These are phyloP conservation scores for Cryphonectria parasitica DNA, from an alignment of 2,329 filamentous ascomycete species.

Conservation along the genomic window DNA sequence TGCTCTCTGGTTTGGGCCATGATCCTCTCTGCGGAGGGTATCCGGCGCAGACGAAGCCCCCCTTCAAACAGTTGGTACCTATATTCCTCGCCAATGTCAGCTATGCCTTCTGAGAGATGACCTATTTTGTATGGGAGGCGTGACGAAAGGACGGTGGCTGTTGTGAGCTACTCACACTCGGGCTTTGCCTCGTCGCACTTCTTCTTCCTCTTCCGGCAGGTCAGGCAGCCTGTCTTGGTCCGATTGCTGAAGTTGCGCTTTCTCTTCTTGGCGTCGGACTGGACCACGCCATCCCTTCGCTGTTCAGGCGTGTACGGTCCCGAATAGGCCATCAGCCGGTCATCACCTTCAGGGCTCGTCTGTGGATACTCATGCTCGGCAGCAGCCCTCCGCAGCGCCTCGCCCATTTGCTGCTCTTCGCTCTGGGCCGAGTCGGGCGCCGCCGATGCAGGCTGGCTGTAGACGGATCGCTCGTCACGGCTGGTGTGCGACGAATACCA, in stretches of 20 bases:
- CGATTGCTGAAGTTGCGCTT: constrained; percentile 90
- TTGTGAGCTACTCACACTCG: constrained; percentile 67
- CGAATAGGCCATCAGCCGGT: constrained; percentile 46
- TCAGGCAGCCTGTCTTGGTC: constrained; percentile 94
- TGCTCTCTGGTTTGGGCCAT: constrained; percentile 77
- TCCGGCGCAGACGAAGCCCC: constrained; percentile 88
- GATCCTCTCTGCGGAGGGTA: constrained; percentile 80
- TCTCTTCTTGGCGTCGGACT: constrained; percentile 68
- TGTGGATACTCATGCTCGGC: constrained; percentile 55
- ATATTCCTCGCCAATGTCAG: constrained; percentile 10
- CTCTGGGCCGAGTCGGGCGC: constrained; percentile 50
- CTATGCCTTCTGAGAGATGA: not conserved
- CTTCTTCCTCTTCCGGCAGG: constrained; percentile 91
- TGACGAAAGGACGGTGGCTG: too few species aligned
- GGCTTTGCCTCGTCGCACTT: constrained; percentile 96
- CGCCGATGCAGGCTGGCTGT: constrained; percentile 52
- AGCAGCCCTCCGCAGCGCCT: constrained; percentile 49
- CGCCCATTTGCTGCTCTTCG: constrained; percentile 56
- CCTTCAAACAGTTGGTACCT: constrained; percentile 89
- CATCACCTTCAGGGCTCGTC: constrained; percentile 60
- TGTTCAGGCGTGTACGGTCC: constrained; percentile 52
- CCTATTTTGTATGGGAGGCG: too few species aligned
- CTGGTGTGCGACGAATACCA: constrained; percentile 52
- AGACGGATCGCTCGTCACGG: constrained; percentile 51
- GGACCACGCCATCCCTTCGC: constrained; percentile 53